A percentile compares a stretch with the other conserved stretches of the same genome.
Conservation (phyloP, 2,329 filamentous ascomycete genomes). For the Moelleriella libera region DNA sequence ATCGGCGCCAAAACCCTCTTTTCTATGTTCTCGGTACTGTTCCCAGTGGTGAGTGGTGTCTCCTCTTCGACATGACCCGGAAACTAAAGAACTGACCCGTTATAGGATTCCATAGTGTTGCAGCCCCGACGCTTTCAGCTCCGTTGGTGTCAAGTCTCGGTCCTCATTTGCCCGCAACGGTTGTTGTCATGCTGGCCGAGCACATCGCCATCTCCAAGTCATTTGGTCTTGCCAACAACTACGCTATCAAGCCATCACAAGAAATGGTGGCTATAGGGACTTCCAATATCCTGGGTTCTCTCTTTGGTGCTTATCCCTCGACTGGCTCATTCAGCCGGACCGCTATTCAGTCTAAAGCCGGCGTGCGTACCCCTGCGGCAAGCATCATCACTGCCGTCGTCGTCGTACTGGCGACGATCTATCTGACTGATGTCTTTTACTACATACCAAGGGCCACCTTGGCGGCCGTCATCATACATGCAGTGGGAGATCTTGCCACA, state of each 20-base stretch:
- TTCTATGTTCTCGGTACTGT: constrained; percentile 67
- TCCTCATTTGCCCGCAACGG: constrained; percentile 63
- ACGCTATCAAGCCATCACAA: constrained; percentile 88
- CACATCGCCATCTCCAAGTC: constrained; percentile 97
- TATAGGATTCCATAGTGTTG: constrained; percentile 63
- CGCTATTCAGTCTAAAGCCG: constrained; percentile 93
- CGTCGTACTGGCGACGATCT: constrained; percentile 82
- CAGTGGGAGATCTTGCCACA: constrained; percentile 84
- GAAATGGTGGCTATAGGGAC: constrained; percentile 92
- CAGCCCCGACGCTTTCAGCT: constrained; percentile 52
- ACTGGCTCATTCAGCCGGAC: constrained; percentile 95
- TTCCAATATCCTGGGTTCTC: constrained; percentile 78
- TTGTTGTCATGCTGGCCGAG: constrained; percentile 92
- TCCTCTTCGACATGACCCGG: not conserved
- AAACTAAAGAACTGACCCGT: not conserved
- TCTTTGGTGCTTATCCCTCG: constrained; percentile 80
- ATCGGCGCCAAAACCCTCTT: constrained; percentile 44
- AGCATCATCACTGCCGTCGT: constrained; percentile 78
- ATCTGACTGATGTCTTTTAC: constrained; percentile 77
- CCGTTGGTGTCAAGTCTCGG: constrained; percentile 55
- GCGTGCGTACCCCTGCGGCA: constrained; percentile 80
- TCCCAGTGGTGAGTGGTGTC: constrained; percentile 42
- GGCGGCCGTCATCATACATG: constrained; percentile 86
- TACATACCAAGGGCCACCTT: constrained; percentile 78
- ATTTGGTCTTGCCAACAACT: constrained; percentile 91